These are phyloP conservation scores for Quercus suber DNA, from an alignment of 306 rosid species.

Conservation along the genomic window DNA sequence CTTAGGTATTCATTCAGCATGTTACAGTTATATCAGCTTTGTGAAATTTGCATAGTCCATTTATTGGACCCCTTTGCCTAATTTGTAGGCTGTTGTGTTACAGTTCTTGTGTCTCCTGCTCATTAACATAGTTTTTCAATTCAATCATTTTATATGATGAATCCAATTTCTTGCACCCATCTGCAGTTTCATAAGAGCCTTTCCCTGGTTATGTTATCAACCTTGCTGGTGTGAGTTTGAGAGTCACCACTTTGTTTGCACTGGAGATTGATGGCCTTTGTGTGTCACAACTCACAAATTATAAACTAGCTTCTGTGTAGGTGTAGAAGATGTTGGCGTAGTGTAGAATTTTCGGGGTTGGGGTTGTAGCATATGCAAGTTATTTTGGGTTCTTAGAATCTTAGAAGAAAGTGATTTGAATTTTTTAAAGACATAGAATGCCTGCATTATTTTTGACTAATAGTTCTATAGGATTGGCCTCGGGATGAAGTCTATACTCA, in stretches of 20 bases:
- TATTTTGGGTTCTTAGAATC: not conserved
- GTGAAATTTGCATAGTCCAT: not conserved
- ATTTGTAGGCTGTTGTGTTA: not conserved
- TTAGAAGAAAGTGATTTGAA: too few relatives aligned
- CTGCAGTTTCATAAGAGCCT: not conserved
- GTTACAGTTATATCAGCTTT: not conserved
- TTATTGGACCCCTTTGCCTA: not conserved
- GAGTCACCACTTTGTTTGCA: not conserved
- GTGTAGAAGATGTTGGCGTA: not conserved
- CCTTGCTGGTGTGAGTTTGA: not conserved
- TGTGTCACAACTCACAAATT: not conserved
- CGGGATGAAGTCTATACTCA: too few relatives aligned
- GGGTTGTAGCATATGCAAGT: not conserved
- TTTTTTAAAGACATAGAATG: too few relatives aligned
- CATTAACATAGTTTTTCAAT: too few relatives aligned
- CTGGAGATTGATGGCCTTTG: not conserved
- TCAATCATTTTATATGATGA: too few relatives aligned
- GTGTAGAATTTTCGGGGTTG: not conserved
- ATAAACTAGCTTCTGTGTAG: not conserved
- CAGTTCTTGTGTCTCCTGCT: too few relatives aligned
- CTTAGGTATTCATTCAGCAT: not conserved
- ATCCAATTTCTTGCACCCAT: too few relatives aligned
- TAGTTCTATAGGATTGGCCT: too few relatives aligned
- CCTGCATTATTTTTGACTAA: too few relatives aligned
- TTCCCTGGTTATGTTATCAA: not conserved